These are phyloP conservation scores for Bryum argenteum DNA, from an alignment of 225 moss, liverwort and hornwort genomes.

Conservation along the genomic window DNA sequence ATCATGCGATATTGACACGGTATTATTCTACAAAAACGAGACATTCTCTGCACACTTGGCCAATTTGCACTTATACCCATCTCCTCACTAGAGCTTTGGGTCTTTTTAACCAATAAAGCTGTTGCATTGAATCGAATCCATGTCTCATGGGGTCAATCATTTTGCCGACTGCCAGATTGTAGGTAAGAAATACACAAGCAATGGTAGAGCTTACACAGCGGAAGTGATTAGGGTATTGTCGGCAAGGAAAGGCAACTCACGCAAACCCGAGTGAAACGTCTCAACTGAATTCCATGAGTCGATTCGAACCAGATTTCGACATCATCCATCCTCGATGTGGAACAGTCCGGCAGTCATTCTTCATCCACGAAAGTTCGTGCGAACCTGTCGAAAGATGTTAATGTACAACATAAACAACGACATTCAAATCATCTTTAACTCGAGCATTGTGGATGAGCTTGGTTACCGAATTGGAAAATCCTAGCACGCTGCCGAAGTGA, in stretches of 20 bases:
- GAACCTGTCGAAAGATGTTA: slow-evolving; percentile 8
- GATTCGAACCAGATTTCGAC: slow-evolving; percentile 37
- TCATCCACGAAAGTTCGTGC: slow-evolving; percentile 36
- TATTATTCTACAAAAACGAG: not conserved
- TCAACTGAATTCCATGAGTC: slow-evolving; percentile 32
- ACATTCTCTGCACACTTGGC: not conserved
- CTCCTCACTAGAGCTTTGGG: slow-evolving; percentile 6
- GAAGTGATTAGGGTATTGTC: slow-evolving; percentile 26
- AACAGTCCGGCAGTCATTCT: not conserved
- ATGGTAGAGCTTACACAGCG: slow-evolving; percentile 17
- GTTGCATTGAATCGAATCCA: slow-evolving; percentile 8
- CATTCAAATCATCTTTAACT: slow-evolving; percentile 67
- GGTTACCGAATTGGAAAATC: slow-evolving; percentile 76
- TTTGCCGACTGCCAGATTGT: slow-evolving; percentile 6
- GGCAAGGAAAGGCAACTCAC: slow-evolving; percentile 34
- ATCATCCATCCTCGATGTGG: slow-evolving; percentile 13
- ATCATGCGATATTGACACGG: not conserved
- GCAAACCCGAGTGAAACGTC: slow-evolving; percentile 38
- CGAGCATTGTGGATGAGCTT: slow-evolving; percentile 83
- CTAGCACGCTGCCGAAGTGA: slow-evolving; percentile 60
- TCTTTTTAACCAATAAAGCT: slow-evolving; percentile 18
- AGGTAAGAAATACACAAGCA: slow-evolving; percentile 14
- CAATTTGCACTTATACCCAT: not conserved
- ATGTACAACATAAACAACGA: slow-evolving; percentile 38
- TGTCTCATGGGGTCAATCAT: slow-evolving; percentile 6